A percentile compares a stretch with the other conserved stretches of the same genome.
Evolutionary conservation across 306 rosid species (phyloP).

Genomic region (Mucuna pruriens): DNA sequence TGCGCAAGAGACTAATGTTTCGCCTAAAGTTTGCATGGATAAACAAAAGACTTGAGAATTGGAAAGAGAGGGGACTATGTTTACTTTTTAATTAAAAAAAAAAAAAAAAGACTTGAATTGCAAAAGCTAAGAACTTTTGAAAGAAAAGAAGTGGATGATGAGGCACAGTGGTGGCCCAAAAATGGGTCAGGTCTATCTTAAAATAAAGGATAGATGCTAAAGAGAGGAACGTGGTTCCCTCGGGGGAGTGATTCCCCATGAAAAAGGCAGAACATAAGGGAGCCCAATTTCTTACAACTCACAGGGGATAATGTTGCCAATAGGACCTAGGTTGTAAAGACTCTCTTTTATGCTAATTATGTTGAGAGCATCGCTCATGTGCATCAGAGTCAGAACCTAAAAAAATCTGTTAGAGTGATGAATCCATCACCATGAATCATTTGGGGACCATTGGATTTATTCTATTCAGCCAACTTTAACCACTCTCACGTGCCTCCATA

Average conservation of each 20-base stretch:
- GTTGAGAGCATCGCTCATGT: slow-evolving; percentile 42
- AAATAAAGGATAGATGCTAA: slow-evolving; percentile 7
- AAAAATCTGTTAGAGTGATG: slow-evolving; percentile 2
- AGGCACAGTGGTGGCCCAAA: slow-evolving; percentile 1
- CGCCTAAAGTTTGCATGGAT: not conserved
- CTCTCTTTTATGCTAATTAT: slow-evolving; percentile 39
- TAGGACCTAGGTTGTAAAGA: slow-evolving; percentile 61
- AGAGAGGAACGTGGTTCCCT: slow-evolving; percentile 9
- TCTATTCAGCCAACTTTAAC: slow-evolving; percentile 35
- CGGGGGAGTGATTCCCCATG: slow-evolving; percentile 41
- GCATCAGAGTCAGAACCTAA: slow-evolving; percentile 43
- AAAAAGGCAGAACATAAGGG: slow-evolving; percentile 12
- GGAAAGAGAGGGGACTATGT: not conserved
- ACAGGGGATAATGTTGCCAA: slow-evolving; percentile 46
- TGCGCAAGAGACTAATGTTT: not conserved
- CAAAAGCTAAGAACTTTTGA: not conserved
- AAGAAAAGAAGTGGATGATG: slow-evolving; percentile 1
- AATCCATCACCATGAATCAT: slow-evolving; percentile 37
- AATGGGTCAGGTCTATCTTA: not conserved
- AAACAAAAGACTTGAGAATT: no score
- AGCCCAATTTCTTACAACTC: slow-evolving; percentile 46
- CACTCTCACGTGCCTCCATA: slow-evolving; percentile 47
- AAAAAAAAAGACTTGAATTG: not conserved
- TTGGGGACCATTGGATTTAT: slow-evolving; percentile 44
- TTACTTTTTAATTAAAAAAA: not conserved